These are phyloP conservation scores for Candida tropicalis DNA, from an alignment of 1,139 yeast genomes.

Conservation along the genomic window DNA sequence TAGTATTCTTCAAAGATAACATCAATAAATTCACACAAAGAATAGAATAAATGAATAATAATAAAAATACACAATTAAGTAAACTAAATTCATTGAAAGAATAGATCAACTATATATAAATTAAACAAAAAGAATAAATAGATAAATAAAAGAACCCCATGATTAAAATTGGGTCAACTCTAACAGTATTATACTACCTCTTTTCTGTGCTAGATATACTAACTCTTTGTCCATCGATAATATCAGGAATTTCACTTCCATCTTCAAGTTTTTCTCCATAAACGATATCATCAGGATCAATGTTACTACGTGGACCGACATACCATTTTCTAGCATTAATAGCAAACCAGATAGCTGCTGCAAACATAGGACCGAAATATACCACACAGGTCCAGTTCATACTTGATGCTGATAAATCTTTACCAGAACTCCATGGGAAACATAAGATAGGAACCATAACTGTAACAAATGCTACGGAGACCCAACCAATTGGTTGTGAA, in stretches of 20 bases:
- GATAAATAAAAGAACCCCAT: no score
- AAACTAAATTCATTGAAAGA: no score
- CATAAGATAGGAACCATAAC: slow-evolving; percentile 70
- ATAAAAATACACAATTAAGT: no score
- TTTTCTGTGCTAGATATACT: slow-evolving; percentile 11
- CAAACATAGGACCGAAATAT: slow-evolving; percentile 63
- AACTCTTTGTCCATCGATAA: slow-evolving; percentile 13
- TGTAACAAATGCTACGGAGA: slow-evolving; percentile 45
- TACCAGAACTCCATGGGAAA: slow-evolving; percentile 60
- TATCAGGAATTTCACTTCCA: slow-evolving; percentile 13
- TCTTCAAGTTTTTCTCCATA: slow-evolving; percentile 18
- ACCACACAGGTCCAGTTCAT: slow-evolving; percentile 79
- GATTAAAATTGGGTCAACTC: no score
- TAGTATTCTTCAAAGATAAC: no score
- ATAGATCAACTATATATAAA: no score
- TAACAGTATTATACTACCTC: no score
- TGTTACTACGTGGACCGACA: slow-evolving; percentile 67
- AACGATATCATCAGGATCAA: slow-evolving; percentile 38
- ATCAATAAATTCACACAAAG: no score
- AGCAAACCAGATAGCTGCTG: slow-evolving; percentile 54
- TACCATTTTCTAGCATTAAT: slow-evolving; percentile 66
- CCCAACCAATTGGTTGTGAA: slow-evolving; percentile 46
- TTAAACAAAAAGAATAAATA: background rate
- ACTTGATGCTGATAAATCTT: slow-evolving; percentile 42
- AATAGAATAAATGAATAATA: no score